These are phyloP conservation scores for Mortierella claussenii DNA, from an alignment of 192 early-diverging fungal species.

Conservation along the genomic window DNA sequence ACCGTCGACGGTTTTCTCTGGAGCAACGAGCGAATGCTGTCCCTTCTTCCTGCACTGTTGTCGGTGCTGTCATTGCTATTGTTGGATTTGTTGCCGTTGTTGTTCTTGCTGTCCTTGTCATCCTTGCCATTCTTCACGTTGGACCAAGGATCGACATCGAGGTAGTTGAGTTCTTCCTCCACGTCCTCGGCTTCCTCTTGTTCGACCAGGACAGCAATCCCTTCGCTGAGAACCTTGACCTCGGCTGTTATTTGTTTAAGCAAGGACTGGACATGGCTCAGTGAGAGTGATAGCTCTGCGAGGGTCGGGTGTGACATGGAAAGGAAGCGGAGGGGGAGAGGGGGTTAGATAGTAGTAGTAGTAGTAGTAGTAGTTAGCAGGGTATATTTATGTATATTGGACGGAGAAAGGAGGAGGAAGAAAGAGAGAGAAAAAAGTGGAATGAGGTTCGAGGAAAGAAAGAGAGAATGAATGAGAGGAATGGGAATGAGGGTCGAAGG, in stretches of 20 bases:
- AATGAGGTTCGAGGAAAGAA: not conserved
- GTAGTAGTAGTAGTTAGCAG: too few species aligned
- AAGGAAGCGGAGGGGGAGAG: not conserved
- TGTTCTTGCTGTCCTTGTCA: conserved; percentile 6
- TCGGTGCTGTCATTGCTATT: conserved; percentile 35
- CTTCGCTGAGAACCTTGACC: conserved; percentile 47
- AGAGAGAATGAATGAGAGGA: not conserved
- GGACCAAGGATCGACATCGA: conserved; percentile 54
- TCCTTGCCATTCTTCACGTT: conserved; percentile 49
- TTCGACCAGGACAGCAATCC: conserved; percentile 26
- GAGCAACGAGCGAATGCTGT: conserved; percentile 46
- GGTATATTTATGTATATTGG: too few species aligned
- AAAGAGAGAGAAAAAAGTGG: conserved; percentile 3
- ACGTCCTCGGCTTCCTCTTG: conserved; percentile 31
- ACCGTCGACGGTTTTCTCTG: conserved; percentile 49
- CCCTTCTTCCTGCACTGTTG: conserved; percentile 6
- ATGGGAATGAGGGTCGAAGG: too few species aligned
- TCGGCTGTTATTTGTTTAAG: conserved; percentile 42
- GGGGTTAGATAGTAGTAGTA: too few species aligned
- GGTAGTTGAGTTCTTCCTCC: conserved; percentile 44
- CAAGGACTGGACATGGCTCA: conserved; percentile 42
- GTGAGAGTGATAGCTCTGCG: conserved; percentile 37
- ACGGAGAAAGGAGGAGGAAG: not conserved
- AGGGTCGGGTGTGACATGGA: conserved; percentile 32
- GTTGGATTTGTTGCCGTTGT: too few species aligned